Evolutionary conservation across 31 red algal species (phyloP).

Genomic region (Odonthalia washingtoniensis): DNA sequence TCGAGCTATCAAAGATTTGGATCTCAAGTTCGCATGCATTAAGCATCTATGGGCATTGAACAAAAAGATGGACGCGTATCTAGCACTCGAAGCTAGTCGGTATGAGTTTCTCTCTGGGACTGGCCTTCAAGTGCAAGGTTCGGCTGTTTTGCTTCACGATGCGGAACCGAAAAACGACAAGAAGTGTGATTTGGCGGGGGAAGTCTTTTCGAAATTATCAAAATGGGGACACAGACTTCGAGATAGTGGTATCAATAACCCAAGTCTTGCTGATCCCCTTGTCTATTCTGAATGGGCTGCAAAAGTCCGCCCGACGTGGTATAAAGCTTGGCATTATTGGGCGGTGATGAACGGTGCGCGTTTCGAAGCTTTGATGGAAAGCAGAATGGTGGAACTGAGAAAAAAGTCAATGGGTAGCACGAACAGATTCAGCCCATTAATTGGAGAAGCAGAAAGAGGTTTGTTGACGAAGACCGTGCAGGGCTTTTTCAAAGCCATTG

Average conservation of each 20-base stretch:
- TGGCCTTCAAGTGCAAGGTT: not conserved
- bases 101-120: constrained; percentile 56
- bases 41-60: constrained; percentile 90
- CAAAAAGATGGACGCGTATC: constrained; percentile 77
- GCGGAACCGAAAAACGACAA: not conserved
- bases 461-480: too few species aligned
- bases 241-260: constrained; percentile 31
- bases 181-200: constrained; percentile 50
- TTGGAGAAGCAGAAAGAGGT: too few species aligned
- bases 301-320: too few species aligned
- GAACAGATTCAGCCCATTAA: too few species aligned
- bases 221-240: constrained; percentile 81
- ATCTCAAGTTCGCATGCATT: constrained; percentile 86
- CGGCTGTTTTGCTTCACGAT: not conserved
- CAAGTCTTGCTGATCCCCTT: constrained; percentile 49
- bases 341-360: too few species aligned
- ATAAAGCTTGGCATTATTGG: too few species aligned
- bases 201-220: constrained; percentile 83
- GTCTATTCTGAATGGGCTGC: too few species aligned
- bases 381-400: too few species aligned
- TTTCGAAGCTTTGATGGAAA: too few species aligned
- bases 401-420: too few species aligned
- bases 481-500: too few species aligned
- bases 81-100: constrained; percentile 42
- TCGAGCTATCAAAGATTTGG: constrained; percentile 60